A percentile compares a stretch with the other conserved stretches of the same genome.
phyloP scores from a whole-genome alignment of 257 asterid species.

The Rhazya stricta region DNA sequence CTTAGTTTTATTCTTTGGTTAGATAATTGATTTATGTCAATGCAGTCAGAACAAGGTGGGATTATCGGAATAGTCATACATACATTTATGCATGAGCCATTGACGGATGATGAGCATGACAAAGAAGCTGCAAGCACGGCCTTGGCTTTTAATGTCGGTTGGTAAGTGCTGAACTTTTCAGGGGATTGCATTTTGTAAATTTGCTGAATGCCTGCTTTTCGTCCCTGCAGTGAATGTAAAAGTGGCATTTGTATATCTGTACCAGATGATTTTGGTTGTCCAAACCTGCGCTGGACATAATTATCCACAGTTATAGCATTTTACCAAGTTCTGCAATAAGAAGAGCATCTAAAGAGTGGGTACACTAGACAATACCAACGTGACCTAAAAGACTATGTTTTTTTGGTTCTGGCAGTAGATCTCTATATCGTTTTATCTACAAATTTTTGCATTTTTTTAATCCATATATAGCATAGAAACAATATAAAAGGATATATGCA shows the following conservation, averaged over 20 bases:
- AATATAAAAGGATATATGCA: not conserved
- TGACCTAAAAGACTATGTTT: not conserved
- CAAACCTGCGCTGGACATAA: not conserved
- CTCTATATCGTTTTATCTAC: not conserved
- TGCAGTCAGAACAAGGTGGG: conserved; percentile 50
- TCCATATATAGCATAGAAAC: not conserved
- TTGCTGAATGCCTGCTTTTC: not conserved
- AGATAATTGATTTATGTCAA: not conserved
- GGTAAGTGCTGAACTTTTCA: conserved; percentile 32
- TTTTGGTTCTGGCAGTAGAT: not conserved
- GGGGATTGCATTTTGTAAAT: not conserved
- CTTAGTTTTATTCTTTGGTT: not conserved
- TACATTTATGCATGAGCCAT: conserved; percentile 55
- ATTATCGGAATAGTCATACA: conserved; percentile 36
- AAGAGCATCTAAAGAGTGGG: not conserved
- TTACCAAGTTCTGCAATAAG: not conserved
- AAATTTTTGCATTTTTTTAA: not conserved
- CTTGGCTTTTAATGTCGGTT: conserved; percentile 47
- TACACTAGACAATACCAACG: not conserved
- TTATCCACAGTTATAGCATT: not conserved
- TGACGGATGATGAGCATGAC: conserved; percentile 37
- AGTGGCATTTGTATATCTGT: not conserved
- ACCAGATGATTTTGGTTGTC: not conserved
- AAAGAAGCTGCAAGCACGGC: conserved; percentile 51
- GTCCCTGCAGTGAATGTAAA: not conserved